phyloP scores from a whole-genome alignment of 257 asterid genomes.

The Solanum pinnatisectum region DNA sequence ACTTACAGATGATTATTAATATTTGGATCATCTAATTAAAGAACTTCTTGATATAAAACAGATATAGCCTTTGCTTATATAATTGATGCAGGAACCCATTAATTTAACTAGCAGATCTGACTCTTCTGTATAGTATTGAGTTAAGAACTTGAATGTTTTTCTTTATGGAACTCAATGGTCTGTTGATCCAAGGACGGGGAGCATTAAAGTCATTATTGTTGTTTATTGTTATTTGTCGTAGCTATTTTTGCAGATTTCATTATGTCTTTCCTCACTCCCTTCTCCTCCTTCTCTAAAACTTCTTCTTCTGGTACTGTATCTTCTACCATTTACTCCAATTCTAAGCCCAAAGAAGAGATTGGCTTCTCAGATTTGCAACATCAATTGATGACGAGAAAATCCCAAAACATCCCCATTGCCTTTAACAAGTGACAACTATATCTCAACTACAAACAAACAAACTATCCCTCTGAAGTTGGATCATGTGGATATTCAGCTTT shows the following conservation, averaged over 20 bases:
- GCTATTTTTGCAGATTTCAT: background rate
- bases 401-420: background rate
- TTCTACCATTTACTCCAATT: background rate
- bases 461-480: background rate
- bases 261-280: background rate
- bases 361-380: background rate
- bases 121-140: background rate
- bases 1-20: background rate
- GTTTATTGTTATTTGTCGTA: background rate
- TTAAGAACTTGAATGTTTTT: background rate
- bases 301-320: background rate
- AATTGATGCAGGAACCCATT: background rate
- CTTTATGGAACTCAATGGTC: background rate
- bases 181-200: background rate
- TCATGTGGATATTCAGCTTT: background rate
- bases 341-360: background rate
- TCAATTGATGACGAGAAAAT: background rate
- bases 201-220: background rate
- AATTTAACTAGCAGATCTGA: background rate
- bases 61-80: background rate
- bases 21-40: background rate
- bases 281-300: background rate
- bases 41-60: background rate
- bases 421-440: background rate
- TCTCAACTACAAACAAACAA: background rate